These are phyloP conservation scores for Papiliotrema nemorosa DNA, from an alignment of 1,284 basidiomycete genomes.

Conservation along the genomic window DNA sequence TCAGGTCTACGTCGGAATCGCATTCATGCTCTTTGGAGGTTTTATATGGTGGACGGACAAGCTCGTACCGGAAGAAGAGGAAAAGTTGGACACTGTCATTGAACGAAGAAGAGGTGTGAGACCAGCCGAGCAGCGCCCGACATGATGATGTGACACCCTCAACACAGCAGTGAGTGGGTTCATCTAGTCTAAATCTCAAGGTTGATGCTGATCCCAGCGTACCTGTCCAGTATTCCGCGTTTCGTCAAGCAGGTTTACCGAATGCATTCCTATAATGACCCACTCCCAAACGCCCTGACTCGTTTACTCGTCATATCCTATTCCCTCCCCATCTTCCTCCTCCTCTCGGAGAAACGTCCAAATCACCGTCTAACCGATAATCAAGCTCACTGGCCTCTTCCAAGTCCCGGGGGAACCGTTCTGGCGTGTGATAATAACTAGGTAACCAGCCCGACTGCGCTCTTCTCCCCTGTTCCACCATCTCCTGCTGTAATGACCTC, in stretches of 20 bases:
- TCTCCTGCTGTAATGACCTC: conserved; percentile 1
- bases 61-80: conserved; percentile 1
- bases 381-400: conserved; percentile 3
- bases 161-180: background rate
- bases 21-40: background rate
- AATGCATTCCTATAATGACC: background rate
- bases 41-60: background rate
- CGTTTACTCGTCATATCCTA: background rate
- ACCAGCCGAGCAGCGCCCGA: background rate
- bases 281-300: background rate
- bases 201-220: background rate
- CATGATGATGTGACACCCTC: background rate
- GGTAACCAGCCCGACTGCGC: conserved; percentile 13
- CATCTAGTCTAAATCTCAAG: background rate
- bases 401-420: background rate
- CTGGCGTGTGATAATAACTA: conserved; percentile 20
- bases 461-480: background rate
- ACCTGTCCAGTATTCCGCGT: background rate
- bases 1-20: background rate
- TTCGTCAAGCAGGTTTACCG: background rate
- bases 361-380: background rate
- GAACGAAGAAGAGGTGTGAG: background rate
- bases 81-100: conserved; percentile 4
- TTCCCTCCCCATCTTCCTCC: background rate
- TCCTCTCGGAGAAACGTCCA: background rate